These are phyloP conservation scores for Limnomonas spitsbergensis DNA, from an alignment of 139 green algal genomes.

Conservation along the genomic window DNA sequence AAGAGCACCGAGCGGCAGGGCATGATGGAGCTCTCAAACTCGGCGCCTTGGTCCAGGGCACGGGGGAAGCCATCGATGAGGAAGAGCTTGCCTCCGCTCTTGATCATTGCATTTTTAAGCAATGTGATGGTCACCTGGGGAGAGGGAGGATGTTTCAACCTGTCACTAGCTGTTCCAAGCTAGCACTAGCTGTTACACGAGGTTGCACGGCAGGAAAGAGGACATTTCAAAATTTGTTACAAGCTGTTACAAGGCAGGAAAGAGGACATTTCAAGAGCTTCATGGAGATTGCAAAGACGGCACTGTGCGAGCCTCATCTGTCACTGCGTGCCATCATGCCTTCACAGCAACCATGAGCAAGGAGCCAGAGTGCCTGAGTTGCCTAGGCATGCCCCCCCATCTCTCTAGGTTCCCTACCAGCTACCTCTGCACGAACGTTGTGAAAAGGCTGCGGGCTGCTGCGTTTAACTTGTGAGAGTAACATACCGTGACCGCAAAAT, in stretches of 20 bases:
- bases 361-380: no score
- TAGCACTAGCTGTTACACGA: neutral
- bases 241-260: neutral
- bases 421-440: no score
- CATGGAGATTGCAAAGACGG: neutral
- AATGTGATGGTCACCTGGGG: conserved; percentile 65
- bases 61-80: conserved; percentile 92
- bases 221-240: neutral
- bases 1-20: conserved; percentile 54
- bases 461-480: no score
- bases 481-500: no score
- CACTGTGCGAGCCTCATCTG: no score
- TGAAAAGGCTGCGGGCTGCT: no score
- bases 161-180: neutral
- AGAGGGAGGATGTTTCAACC: conserved; percentile 5
- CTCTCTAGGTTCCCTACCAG: no score
- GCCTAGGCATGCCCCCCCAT: no score
- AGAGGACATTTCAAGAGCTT: neutral
- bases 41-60: conserved; percentile 72
- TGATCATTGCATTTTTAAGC: conserved; percentile 71
- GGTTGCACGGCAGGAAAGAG: neutral
- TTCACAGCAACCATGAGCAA: no score
- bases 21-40: conserved; percentile 63
- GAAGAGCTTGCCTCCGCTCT: conserved; percentile 60
- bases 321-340: no score